Evolutionary conservation across 768 basidiomycete species (phyloP).

Genomic region (Tylopilus sp.): DNA sequence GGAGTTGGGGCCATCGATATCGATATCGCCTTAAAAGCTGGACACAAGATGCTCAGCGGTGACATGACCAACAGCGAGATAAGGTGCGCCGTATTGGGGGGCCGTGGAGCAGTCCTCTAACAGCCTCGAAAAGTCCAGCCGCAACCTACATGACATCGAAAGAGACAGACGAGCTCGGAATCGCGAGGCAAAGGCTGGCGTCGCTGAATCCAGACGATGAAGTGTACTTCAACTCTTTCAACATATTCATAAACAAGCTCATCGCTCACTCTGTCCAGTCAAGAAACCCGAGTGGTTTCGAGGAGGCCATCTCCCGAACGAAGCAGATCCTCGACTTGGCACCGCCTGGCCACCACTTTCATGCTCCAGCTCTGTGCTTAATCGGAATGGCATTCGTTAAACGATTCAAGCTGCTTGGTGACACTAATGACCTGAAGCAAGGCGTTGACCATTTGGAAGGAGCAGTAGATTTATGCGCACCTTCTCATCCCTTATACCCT

Average conservation of each 20-base stretch:
- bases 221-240: slow-evolving; percentile 9
- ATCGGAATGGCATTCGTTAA: slow-evolving; percentile 15
- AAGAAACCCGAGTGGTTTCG: slow-evolving; percentile 23
- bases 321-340: slow-evolving; percentile 20
- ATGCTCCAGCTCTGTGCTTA: slow-evolving; percentile 12
- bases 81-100: background rate
- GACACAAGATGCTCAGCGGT: too few relatives aligned
- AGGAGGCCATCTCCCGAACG: slow-evolving; percentile 19
- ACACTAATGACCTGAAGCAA: slow-evolving; percentile 20
- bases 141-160: background rate
- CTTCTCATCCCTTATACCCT: slow-evolving; percentile 13
- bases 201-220: slow-evolving; percentile 5
- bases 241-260: slow-evolving; percentile 8
- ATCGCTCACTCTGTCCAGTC: slow-evolving; percentile 21
- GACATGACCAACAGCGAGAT: background rate
- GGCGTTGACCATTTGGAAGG: slow-evolving; percentile 15
- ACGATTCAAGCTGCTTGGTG: slow-evolving; percentile 22
- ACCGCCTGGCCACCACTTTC: slow-evolving; percentile 18
- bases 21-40: too few relatives aligned
- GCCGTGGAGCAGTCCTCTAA: background rate
- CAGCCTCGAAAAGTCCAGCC: background rate
- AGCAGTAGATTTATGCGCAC: slow-evolving; percentile 9
- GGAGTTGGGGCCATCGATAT: background rate
- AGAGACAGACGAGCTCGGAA: slow-evolving; percentile 9
- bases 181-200: slow-evolving; percentile 9